phyloP scores from a whole-genome alignment of 257 asterid species.

The Cynanchum wilfordii region DNA sequence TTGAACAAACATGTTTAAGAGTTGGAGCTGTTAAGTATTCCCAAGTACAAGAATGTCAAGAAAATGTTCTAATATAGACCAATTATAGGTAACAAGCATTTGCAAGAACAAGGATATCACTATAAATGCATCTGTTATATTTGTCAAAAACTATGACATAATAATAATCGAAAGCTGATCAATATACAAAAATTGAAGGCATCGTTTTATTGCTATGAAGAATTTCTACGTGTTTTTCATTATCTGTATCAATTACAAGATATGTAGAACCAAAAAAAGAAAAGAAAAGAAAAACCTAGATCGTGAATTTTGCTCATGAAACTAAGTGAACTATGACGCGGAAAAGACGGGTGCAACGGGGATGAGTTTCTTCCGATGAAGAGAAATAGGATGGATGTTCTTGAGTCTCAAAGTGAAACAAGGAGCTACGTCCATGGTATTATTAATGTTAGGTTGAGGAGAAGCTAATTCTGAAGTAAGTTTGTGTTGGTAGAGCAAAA shows the following conservation, averaged over 20 bases:
- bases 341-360: constrained; percentile 28
- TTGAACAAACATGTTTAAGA: neutral
- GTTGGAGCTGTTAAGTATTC: neutral
- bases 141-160: neutral
- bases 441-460: constrained; percentile 16
- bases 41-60: neutral
- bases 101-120: neutral
- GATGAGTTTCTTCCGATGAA: constrained; percentile 47
- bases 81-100: neutral
- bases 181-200: neutral
- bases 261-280: neutral
- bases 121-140: neutral
- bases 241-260: constrained; percentile 2
- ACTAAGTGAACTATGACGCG: neutral
- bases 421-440: constrained; percentile 43
- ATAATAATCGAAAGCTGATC: neutral
- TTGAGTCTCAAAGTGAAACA: constrained; percentile 44
- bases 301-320: neutral
- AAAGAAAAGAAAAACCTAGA: neutral
- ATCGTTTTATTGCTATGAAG: neutral
- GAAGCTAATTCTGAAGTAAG: constrained; percentile 18
- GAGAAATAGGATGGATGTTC: constrained; percentile 35
- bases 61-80: neutral
- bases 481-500: constrained; percentile 40
- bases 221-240: neutral